Conservation (phyloP, 2,329 filamentous ascomycete species). For the Alternaria rosae region DNA sequence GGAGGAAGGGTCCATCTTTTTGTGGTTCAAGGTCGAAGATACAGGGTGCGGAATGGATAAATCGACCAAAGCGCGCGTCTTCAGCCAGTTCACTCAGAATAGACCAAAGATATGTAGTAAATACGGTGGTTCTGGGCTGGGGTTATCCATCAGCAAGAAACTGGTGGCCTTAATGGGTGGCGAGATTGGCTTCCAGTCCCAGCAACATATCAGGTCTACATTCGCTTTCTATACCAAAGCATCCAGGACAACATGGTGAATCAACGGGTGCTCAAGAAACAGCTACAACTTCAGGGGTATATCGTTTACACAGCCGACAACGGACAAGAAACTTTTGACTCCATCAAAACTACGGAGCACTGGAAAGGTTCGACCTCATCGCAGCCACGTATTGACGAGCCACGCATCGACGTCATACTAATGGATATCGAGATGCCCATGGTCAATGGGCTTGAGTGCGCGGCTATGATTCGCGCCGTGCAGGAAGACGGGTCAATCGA, state of each 20-base stretch:
- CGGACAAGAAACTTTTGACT: conserved; percentile 29
- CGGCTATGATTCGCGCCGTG: conserved; percentile 25
- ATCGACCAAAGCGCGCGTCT: conserved; percentile 16
- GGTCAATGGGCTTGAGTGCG: conserved; percentile 36
- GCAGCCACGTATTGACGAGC: neutral
- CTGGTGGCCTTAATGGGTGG: conserved; percentile 34
- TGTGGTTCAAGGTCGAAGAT: conserved; percentile 7
- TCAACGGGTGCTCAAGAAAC: conserved; percentile 34
- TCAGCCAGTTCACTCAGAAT: conserved; percentile 34
- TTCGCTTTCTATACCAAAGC: conserved; percentile 35
- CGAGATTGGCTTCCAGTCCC: conserved; percentile 30
- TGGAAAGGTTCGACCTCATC: conserved; percentile 18
- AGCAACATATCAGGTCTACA: conserved; percentile 26
- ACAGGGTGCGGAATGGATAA: conserved; percentile 11
- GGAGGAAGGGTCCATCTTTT: conserved; percentile 3
- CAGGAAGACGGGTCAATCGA: conserved; percentile 15
- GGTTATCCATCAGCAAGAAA: conserved; percentile 33
- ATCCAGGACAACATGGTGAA: conserved; percentile 39
- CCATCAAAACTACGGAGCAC: neutral
- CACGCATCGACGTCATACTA: conserved; percentile 18
- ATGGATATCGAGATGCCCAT: conserved; percentile 45
- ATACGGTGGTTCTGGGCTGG: conserved; percentile 30
- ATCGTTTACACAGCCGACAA: conserved; percentile 34
- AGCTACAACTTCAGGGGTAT: conserved; percentile 32
- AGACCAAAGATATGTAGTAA: conserved; percentile 33